These are phyloP conservation scores for Parathielavia hyrcaniae DNA, from an alignment of 495 filamentous ascomycete genomes.

Conservation along the genomic window DNA sequence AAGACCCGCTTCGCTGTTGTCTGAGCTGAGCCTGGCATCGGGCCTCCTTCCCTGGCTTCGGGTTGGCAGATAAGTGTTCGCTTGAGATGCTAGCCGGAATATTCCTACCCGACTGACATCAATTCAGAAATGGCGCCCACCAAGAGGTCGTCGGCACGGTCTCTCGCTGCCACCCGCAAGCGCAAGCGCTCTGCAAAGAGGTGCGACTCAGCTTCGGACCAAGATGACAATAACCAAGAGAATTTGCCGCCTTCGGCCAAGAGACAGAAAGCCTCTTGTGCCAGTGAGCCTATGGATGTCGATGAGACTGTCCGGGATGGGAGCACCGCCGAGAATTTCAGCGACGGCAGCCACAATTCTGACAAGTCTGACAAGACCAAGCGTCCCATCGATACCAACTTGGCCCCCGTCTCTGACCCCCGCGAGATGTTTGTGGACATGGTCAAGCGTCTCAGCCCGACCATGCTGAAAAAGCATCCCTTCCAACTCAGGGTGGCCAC, in stretches of 20 bases:
- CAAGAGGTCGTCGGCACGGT: not conserved
- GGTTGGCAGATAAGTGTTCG: not conserved
- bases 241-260: not conserved
- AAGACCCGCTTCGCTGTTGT: too few relatives aligned
- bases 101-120: not conserved
- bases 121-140: conserved; percentile 1
- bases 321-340: too few relatives aligned
- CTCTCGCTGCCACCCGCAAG: not conserved
- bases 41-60: not conserved
- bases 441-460: conserved; percentile 12
- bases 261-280: not conserved
- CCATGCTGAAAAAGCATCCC: not conserved
- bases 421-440: conserved; percentile 34
- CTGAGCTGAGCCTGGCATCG: not conserved
- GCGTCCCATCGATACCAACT: conserved; percentile 1
- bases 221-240: not conserved
- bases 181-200: not conserved
- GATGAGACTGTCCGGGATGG: too few relatives aligned
- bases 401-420: conserved; percentile 26
- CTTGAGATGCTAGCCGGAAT: not conserved
- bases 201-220: not conserved
- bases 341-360: too few relatives aligned
- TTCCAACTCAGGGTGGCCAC: conserved; percentile 58
- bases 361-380: not conserved
- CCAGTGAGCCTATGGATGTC: not conserved